Base-by-base conservation (phyloP, 192 early-diverging fungal species). In the Jimgerdemannia flammicorona region DNA sequence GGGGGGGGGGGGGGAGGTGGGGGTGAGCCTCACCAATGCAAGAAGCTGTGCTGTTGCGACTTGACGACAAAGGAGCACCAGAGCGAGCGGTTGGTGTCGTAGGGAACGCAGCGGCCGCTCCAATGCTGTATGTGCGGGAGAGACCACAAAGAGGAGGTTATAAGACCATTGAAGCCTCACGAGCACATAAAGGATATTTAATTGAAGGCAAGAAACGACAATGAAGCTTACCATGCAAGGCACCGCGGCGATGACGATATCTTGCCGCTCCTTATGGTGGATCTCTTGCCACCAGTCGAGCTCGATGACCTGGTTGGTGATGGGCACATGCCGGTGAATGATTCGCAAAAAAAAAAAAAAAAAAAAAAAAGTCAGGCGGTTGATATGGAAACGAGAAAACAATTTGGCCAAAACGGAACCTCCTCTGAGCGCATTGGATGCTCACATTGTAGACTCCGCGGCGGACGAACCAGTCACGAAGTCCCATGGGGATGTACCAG, bases 231-330 rank as follows among this genome's bases (percentile, higher is more conserved):
- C 78, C 83, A 75, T 82, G 17, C 77, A 71, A 19, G 81, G 81
- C 18, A 82, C 77, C 20, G 76, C 75, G n/a, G 77, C 81, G 70
- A 82, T 79, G 8, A 79, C 70, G n/a, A 89, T 78, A 29, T 72
- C 72, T 19, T 85, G 86, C 64, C 72, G 69, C 64, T 70, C 66
- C 29, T 78, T 80, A 67, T 86, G 86, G 44, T 72, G 72, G 54
- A 79, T 80, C 74, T 89, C 86, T 74, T 87, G 84, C 88, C 86
- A 89, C 86, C 86, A 89, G 71, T 87, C 86, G 10, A 87, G 71
- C 71, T 89, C 88, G 29, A 87, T 78, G 3, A 87, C 79, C 81
- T 86, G 66, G 14, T 59, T 59, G 8, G 49, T 59, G 49, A 59
- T 6, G 49, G 14, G 49, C 8, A 59, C 6, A 59, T 10, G 49